Conservation (phyloP, 225 moss, liverwort and hornwort species). For the Lunularia cruciata region DNA sequence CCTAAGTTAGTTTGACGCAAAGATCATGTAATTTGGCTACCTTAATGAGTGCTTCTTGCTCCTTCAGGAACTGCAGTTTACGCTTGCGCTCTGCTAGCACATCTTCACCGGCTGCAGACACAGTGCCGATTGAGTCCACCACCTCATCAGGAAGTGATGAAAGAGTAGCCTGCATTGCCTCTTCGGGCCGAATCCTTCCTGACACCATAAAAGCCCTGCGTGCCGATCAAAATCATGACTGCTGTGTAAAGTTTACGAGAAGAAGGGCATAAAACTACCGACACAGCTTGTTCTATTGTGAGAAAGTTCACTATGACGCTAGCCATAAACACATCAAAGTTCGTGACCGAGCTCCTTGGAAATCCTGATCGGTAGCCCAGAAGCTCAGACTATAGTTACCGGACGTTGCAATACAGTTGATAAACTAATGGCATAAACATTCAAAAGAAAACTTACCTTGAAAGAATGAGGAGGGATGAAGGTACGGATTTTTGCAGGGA, state of each 20-base stretch:
- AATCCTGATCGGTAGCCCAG: no score
- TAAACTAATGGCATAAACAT: neutral
- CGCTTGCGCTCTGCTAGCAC: constrained; percentile 88
- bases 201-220: constrained; percentile 93
- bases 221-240: constrained; percentile 12
- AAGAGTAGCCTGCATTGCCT: constrained; percentile 95
- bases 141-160: constrained; percentile 96
- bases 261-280: no score
- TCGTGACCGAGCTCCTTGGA: no score
- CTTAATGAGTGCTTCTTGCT: constrained; percentile 90
- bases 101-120: constrained; percentile 61
- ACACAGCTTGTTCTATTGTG: no score
- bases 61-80: constrained; percentile 82
- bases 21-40: constrained; percentile 27
- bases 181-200: constrained; percentile 70
- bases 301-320: no score
- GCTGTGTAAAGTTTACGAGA: no score
- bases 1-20: neutral
- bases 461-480: constrained; percentile 94
- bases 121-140: constrained; percentile 83
- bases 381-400: no score
- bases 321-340: no score
- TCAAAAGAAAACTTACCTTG: constrained; percentile 58
- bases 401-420: no score
- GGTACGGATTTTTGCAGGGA: constrained; percentile 94